phyloP scores from a whole-genome alignment of 306 rosid species.

The Fagus crenata region DNA sequence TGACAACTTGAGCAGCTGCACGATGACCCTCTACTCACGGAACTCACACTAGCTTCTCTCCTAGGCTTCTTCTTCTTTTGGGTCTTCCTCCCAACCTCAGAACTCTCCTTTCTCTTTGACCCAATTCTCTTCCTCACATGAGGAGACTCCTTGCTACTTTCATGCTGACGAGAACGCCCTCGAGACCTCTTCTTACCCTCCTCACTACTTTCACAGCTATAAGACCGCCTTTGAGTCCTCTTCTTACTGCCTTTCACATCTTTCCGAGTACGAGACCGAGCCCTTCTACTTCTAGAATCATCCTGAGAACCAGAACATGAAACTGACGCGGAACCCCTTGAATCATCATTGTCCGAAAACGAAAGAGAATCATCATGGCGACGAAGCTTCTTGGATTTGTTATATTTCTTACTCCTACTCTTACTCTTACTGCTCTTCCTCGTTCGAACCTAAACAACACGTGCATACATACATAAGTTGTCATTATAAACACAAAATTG shows the following conservation, averaged over 20 bases:
- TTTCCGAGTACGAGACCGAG: conserved; percentile 45
- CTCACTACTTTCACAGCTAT: conserved; percentile 41
- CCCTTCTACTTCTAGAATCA: conserved; percentile 47
- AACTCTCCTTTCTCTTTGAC: conserved; percentile 46
- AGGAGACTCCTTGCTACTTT: conserved; percentile 52
- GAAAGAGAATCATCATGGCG: conserved; percentile 47
- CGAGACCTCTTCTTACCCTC: conserved; percentile 49
- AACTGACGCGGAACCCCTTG: conserved; percentile 37
- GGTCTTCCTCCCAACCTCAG: conserved; percentile 44
- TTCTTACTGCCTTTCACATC: conserved; percentile 50
- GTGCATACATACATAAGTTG: conserved; percentile 7
- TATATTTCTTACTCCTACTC: conserved; percentile 41
- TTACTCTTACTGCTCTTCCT: conserved; percentile 49
- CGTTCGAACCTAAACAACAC: conserved; percentile 46
- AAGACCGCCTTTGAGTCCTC: conserved; percentile 34
- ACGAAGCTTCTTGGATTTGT: conserved; percentile 65
- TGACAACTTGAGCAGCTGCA: conserved; percentile 53
- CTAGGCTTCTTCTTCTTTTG: conserved; percentile 51
- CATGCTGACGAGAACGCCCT: conserved; percentile 43
- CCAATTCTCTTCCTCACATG: conserved; percentile 54
- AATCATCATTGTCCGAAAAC: conserved; percentile 45
- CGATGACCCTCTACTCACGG: conserved; percentile 35
- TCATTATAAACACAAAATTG: conserved; percentile 13
- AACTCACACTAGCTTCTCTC: conserved; percentile 51
- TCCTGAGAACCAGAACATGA: conserved; percentile 59